Evolutionary conservation across 139 green algal species (phyloP).

Genomic region (Medakamo hakoo): DNA sequence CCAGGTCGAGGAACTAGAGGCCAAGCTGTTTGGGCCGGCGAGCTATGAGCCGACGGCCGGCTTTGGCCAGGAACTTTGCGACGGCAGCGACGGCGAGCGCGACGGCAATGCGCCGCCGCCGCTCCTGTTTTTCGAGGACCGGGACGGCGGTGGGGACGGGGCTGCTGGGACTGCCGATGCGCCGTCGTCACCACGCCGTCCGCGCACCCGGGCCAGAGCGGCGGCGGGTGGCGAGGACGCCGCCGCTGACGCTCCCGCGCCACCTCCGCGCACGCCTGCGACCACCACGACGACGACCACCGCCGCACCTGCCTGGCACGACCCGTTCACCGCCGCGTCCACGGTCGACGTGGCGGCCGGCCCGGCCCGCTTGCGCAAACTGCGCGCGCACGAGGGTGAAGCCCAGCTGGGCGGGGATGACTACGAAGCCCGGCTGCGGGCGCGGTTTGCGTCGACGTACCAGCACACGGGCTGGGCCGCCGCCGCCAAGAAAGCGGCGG

Average conservation of each 20-base stretch:
- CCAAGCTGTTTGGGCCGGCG: conserved; percentile 23
- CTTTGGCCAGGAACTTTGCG: conserved; percentile 4
- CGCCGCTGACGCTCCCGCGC: no score
- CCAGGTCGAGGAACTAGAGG: conserved; percentile 36
- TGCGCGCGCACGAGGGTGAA: conserved; percentile 40
- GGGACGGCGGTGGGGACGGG: not conserved
- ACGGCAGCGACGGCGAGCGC: not conserved
- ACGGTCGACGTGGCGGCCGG: conserved; percentile 29
- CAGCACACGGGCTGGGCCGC: conserved; percentile 46
- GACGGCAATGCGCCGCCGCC: not conserved
- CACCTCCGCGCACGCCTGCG: not conserved
- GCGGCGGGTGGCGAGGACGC: no score
- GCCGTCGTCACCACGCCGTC: not conserved
- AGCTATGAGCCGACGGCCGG: conserved; percentile 4
- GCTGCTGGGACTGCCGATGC: not conserved
- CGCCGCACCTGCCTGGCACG: conserved; percentile 36
- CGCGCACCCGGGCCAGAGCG: not conserved
- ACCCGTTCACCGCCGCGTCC: conserved; percentile 36
- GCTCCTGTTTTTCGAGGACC: conserved; percentile 9
- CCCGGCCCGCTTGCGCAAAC: conserved; percentile 37
- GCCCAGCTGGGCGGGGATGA: conserved; percentile 28
- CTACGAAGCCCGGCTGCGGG: conserved; percentile 52
- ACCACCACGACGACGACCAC: not conserved
- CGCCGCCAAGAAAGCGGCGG: conserved; percentile 7
- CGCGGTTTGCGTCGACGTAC: conserved; percentile 51